Conservation (phyloP, 2,329 filamentous ascomycete species). For the Dothidotthia symphoricarpi region DNA sequence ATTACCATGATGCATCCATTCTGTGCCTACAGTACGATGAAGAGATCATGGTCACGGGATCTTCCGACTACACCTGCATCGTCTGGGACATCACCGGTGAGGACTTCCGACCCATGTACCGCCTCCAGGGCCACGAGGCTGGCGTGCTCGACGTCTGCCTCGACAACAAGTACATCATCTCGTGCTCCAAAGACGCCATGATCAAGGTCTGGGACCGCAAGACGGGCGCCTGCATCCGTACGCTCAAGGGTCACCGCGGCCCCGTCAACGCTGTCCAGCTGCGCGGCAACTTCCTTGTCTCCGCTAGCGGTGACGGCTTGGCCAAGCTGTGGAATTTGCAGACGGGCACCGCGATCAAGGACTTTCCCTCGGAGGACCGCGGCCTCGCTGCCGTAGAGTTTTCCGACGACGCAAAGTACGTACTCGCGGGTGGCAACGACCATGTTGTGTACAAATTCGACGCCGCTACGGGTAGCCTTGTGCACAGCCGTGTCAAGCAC, state of each 20-base stretch:
- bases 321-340: slow-evolving; percentile 96
- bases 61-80: slow-evolving; percentile 87
- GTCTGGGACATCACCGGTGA: slow-evolving; percentile 84
- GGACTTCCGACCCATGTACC: slow-evolving; percentile 62
- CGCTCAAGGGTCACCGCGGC: slow-evolving; percentile 79
- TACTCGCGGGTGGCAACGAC: slow-evolving; percentile 93
- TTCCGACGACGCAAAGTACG: slow-evolving; percentile 87
- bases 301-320: slow-evolving; percentile 87
- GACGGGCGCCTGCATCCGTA: slow-evolving; percentile 72
- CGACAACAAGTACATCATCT: slow-evolving; percentile 88
- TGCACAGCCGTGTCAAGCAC: slow-evolving; percentile 79
- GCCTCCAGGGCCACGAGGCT: slow-evolving; percentile 74
- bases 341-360: slow-evolving; percentile 82
- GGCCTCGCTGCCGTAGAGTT: slow-evolving; percentile 96
- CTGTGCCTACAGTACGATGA: slow-evolving; percentile 94
- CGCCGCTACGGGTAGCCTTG: slow-evolving; percentile 80
- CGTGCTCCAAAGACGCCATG: slow-evolving; percentile 91
- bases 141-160: slow-evolving; percentile 94
- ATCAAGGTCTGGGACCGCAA: slow-evolving; percentile 93
- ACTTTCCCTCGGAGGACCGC: slow-evolving; percentile 86
- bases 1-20: slow-evolving; percentile 87
- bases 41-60: slow-evolving; percentile 89
- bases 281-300: slow-evolving; percentile 87
- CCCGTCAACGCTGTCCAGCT: slow-evolving; percentile 97
- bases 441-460: slow-evolving; percentile 96